Conservation (phyloP, 2,329 filamentous ascomycete species). For the Triangularia verruculosa region DNA sequence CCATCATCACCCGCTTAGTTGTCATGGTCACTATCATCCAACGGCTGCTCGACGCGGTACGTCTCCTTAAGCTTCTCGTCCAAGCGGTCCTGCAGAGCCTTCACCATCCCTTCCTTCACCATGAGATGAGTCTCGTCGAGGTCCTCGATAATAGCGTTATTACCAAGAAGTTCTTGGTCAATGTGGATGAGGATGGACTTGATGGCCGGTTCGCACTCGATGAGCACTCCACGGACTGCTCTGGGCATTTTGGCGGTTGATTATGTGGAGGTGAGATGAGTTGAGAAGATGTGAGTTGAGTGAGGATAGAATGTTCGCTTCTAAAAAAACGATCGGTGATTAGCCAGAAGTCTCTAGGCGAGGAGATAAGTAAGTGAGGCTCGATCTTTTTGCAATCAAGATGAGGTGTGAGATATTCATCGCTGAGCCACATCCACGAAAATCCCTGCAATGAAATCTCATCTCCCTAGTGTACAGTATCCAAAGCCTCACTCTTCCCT, state of each 20-base stretch:
- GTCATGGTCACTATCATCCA: slow-evolving; percentile 24
- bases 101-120: slow-evolving; percentile 71
- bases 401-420: no score
- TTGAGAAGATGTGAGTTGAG: neutral
- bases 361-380: neutral
- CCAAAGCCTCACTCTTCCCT: no score
- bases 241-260: slow-evolving; percentile 20
- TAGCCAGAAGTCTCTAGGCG: neutral
- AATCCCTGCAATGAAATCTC: no score
- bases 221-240: slow-evolving; percentile 57
- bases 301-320: neutral
- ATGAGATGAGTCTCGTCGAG: slow-evolving; percentile 74
- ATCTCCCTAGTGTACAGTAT: no score
- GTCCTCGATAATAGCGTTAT: slow-evolving; percentile 76
- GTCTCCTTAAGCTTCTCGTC: slow-evolving; percentile 49
- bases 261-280: neutral
- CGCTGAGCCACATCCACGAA: no score
- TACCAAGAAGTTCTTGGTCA: slow-evolving; percentile 57
- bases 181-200: slow-evolving; percentile 81
- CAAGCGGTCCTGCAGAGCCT: slow-evolving; percentile 63
- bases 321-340: neutral
- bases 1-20: neutral
- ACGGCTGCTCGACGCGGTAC: slow-evolving; percentile 32
- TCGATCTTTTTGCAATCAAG: no score
- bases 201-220: slow-evolving; percentile 83